Base-by-base conservation (phyloP, 192 early-diverging fungal species). In the Rhizophagus clarus region DNA sequence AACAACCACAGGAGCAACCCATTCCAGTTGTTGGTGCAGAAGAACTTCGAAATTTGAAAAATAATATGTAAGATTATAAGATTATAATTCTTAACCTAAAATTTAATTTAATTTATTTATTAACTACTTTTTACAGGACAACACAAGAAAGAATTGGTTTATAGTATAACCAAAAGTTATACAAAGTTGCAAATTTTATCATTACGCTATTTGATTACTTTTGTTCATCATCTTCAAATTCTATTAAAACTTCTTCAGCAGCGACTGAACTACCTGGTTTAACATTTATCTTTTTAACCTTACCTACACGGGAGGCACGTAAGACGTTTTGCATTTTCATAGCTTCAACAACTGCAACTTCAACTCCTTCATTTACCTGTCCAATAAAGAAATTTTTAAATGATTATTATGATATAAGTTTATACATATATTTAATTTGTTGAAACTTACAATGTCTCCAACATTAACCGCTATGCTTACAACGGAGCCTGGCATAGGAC, bases 281-380 rank as follows among this genome's bases (percentile, higher is more conserved):
- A 6, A 97, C 94, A 71, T 89, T 81, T 5, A 98, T 90, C 29
- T 92, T 90, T 86, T 92, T 93, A 77, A 98, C 85, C 64, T 87
- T 92, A 68, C 96, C 96, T 7, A 88, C 90, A 20, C 91, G 88
- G 5, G 95, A 89, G 12, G 96, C 90, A 2, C 94, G 87, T 69
- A 98, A 81, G 10, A 97, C 93, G 76, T 98, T 98, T 79, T 97
- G 96, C 97, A 98, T 98, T 87, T 97, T 97, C 97, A 98, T 98
- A 31, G 97, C 97, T 86, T 98, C 97, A 24, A 98, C 94, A 0
- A 95, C 92, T 0, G 91, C 94, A 34, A 98, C 82, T 81, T 96
- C 96, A 17, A 87, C 86, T 3, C 97, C 97, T 83, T 96, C 90
- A 12, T 89, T 87, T 11, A 98, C 91, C 83, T 84, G 61, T 11